Base-by-base conservation (phyloP, 331 rosid species). In the Stylosanthes scabra region DNA sequence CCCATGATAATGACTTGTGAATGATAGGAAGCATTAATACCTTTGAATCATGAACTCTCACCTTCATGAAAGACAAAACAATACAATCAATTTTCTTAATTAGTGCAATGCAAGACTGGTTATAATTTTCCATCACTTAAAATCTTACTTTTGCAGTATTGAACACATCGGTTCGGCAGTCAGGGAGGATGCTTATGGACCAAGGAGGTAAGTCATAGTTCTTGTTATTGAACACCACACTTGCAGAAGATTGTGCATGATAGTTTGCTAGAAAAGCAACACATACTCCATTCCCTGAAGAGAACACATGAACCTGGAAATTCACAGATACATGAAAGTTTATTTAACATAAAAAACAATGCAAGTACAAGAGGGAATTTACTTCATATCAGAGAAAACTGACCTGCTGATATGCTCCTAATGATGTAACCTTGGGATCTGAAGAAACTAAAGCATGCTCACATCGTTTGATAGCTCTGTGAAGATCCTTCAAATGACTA, bases 141-240 rank as follows among this genome's bases (percentile, higher is more conserved):
- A 20, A 20, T 62, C 86, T 78, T 84, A 94, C 99, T 82, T 74
- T 76, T 80, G 99, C 99, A 16, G 97, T 94, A 89, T 94, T 94
- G 20, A 80, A 94, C n/a, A 87, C 89, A 68, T 60, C 93, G 16
- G 84, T 81, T 73, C 77, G 83, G 78, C 99, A 94, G 80, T 94
- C 97, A 14, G 99, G 99, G 67, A 94, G 97, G 71, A 94, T 94
- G 87, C 99, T 94, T 69, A 90, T 81, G 58, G 99, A 94, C 99
- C 99, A 94, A 83, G 97, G 83, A 81, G 99, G 97, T 78, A 94
- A 82, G 70, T 84, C 83, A 52, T 91, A 88, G 78, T 78, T 90
- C 81, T 39, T 70, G 75, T 88, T 88, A 66, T 94, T 91, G 80
- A 91, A 94, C 6, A 47, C 66, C 78, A 91, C 97, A 20, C 76